These are phyloP conservation scores for Trypanosoma rangeli DNA, from an alignment of 208 protist species.

Conservation along the genomic window DNA sequence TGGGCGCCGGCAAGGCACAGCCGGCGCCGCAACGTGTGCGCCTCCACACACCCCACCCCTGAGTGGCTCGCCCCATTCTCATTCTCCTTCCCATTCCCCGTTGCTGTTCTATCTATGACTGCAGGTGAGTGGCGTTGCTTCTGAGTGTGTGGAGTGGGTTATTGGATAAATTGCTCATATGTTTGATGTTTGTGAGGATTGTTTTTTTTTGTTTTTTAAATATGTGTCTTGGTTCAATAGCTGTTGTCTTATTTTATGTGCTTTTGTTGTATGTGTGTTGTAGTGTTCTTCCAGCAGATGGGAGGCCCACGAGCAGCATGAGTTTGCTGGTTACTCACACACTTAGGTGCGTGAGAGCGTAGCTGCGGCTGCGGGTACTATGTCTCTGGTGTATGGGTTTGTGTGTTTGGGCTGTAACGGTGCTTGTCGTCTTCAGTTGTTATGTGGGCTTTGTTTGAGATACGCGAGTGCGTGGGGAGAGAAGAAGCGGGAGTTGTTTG, in stretches of 20 bases:
- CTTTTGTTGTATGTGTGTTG: background rate
- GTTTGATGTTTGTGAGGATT: too few species aligned
- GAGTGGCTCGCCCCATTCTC: background rate
- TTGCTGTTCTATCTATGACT: background rate
- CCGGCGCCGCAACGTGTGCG: too few species aligned
- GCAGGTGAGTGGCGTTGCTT: background rate
- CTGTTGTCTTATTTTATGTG: background rate
- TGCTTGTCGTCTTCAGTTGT: background rate
- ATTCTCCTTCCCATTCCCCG: background rate
- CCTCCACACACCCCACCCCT: too few species aligned
- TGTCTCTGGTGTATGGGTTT: slow-evolving; percentile 15
- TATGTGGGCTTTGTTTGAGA: background rate
- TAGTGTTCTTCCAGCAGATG: slow-evolving; percentile 22
- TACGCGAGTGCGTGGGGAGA: too few species aligned
- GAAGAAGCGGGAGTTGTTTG: too few species aligned
- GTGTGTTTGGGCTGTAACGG: too few species aligned
- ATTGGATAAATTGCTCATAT: too few species aligned
- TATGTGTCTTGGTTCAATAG: too few species aligned
- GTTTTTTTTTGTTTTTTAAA: too few species aligned
- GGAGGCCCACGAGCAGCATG: slow-evolving; percentile 20
- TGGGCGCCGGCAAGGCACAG: background rate
- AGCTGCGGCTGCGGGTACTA: slow-evolving; percentile 24
- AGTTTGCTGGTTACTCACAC: background rate
- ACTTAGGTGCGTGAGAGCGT: background rate
- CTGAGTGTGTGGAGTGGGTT: too few species aligned